Conservation (phyloP, 768 basidiomycete species). For the Peribolospora baueri region DNA sequence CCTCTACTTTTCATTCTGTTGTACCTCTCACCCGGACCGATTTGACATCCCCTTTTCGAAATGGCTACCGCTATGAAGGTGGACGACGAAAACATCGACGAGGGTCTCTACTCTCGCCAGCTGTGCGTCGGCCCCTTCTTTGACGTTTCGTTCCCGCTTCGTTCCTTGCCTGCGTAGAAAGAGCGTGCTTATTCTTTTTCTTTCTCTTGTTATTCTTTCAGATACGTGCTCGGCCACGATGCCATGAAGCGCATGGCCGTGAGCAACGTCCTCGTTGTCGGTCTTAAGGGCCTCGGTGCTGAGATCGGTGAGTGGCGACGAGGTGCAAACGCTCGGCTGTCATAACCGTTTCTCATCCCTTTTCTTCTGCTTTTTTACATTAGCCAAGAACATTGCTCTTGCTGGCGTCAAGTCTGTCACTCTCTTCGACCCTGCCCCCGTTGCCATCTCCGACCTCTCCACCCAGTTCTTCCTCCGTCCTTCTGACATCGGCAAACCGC, state of each 20-base stretch:
- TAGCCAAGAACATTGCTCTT: slow-evolving; percentile 81
- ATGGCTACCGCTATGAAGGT: slow-evolving; percentile 9
- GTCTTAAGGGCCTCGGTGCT: slow-evolving; percentile 71
- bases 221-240: slow-evolving; percentile 92
- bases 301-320: slow-evolving; percentile 48
- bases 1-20: too few species aligned
- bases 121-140: slow-evolving; percentile 33
- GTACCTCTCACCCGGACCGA: too few species aligned
- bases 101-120: slow-evolving; percentile 80
- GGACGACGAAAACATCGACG: slow-evolving; percentile 35
- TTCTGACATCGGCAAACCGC: slow-evolving; percentile 63
- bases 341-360: not conserved
- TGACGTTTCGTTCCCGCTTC: too few species aligned
- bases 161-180: too few species aligned
- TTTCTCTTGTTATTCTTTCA: slow-evolving; percentile 14
- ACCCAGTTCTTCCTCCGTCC: slow-evolving; percentile 92
- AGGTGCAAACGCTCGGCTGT: too few species aligned
- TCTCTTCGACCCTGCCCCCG: slow-evolving; percentile 74
- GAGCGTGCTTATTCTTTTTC: slow-evolving; percentile 5
- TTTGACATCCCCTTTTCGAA: too few species aligned
- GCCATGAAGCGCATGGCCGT: slow-evolving; percentile 98
- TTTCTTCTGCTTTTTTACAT: not conserved
- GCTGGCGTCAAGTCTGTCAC: slow-evolving; percentile 97
- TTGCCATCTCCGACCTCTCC: slow-evolving; percentile 68
- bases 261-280: slow-evolving; percentile 83